phyloP scores from a whole-genome alignment of 2,329 filamentous ascomycete genomes.

The Albifimbria verrucaria region DNA sequence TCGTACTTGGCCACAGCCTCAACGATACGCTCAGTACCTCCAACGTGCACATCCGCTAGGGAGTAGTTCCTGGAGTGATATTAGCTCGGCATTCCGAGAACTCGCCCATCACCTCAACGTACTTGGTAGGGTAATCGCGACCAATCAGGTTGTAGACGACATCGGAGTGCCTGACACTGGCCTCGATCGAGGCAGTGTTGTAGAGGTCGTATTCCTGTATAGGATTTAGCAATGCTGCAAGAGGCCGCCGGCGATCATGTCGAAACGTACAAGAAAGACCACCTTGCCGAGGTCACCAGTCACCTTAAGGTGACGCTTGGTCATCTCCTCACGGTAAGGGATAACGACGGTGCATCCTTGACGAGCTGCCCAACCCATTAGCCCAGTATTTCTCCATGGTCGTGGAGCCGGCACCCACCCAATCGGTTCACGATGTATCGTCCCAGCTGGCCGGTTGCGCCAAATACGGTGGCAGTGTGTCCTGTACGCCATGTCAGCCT shows the following conservation, averaged over 20 bases:
- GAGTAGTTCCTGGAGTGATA: conserved; percentile 74
- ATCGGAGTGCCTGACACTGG: conserved; percentile 94
- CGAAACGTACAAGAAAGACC: conserved; percentile 68
- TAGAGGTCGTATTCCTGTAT: conserved; percentile 84
- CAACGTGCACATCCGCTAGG: conserved; percentile 87
- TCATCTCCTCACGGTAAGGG: conserved; percentile 95
- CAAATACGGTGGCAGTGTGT: conserved; percentile 96
- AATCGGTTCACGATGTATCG: conserved; percentile 97
- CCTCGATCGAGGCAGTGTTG: conserved; percentile 94
- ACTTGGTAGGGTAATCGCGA: conserved; percentile 95
- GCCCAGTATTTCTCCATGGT: conserved; percentile 6
- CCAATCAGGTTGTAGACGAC: conserved; percentile 96
- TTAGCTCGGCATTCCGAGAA: neutral
- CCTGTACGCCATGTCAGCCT: conserved; percentile 48
- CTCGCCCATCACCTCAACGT: conserved; percentile 13
- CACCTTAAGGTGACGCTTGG: conserved; percentile 93
- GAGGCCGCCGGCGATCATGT: neutral
- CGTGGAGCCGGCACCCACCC: conserved; percentile 43
- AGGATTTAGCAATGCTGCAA: conserved; percentile 12
- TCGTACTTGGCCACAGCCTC: conserved; percentile 98
- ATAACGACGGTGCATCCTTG: conserved; percentile 93
- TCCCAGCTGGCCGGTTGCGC: conserved; percentile 91
- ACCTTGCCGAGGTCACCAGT: conserved; percentile 91
- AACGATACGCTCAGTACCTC: conserved; percentile 86
- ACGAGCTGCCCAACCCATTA: conserved; percentile 56